Percentiles rank a stretch among this genome's conserved stretches.
Evolutionary conservation across 2,329 filamentous ascomycete species (phyloP).

Genomic region (Colletotrichum orbiculare): DNA sequence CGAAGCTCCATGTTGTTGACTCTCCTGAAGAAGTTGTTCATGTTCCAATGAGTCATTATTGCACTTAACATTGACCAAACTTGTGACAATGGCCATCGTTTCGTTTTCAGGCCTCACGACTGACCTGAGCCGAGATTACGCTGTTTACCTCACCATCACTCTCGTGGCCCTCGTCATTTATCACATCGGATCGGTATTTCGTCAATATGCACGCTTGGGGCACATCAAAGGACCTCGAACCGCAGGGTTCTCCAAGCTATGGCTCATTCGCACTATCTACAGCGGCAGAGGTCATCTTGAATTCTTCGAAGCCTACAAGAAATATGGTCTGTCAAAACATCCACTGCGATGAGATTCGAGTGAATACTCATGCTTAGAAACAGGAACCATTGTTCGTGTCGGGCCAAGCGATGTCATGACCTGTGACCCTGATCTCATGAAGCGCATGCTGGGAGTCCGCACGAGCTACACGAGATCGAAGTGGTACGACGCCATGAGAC

Average conservation of each 20-base stretch:
- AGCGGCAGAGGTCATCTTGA: constrained; percentile 49
- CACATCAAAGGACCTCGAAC: constrained; percentile 52
- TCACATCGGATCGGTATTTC: constrained; percentile 35
- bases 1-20: too few species aligned
- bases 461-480: constrained; percentile 49
- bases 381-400: constrained; percentile 52
- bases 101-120: background rate
- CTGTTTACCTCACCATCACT: constrained; percentile 5
- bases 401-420: constrained; percentile 56
- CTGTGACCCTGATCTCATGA: constrained; percentile 51
- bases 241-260: constrained; percentile 53
- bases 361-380: background rate
- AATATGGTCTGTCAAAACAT: constrained; percentile 45
- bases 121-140: constrained; percentile 12
- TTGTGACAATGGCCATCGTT: background rate
- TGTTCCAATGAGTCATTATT: too few species aligned
- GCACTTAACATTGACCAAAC: too few species aligned
- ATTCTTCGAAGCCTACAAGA: constrained; percentile 48
- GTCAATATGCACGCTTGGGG: constrained; percentile 50
- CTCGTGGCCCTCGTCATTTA: constrained; percentile 29
- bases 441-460: constrained; percentile 50
- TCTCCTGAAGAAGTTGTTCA: too few species aligned
- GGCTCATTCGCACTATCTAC: constrained; percentile 47
- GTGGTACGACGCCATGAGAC: constrained; percentile 61
- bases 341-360: background rate